phyloP scores from a whole-genome alignment of 768 basidiomycete genomes.

The Collybiopsis confluens region DNA sequence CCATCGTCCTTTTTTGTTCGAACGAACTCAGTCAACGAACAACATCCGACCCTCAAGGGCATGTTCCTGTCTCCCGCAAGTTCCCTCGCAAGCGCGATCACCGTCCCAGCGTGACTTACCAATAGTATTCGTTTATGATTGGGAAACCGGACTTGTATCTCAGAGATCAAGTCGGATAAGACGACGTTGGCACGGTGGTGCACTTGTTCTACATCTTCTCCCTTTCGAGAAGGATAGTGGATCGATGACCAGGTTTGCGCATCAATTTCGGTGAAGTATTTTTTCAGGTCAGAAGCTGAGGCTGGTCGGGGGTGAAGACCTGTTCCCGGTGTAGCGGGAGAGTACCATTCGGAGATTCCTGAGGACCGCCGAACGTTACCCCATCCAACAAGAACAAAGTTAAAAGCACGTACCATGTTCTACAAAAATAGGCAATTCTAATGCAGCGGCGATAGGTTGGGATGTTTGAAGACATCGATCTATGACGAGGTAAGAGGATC shows the following conservation, averaged over 20 bases:
- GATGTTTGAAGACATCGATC: conserved; percentile 88
- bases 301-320: conserved; percentile 76
- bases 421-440: conserved; percentile 66
- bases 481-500: conserved; percentile 25
- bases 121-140: conserved; percentile 53
- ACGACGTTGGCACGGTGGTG: conserved; percentile 58
- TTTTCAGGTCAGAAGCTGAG: conserved; percentile 45
- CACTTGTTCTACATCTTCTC: conserved; percentile 61
- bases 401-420: conserved; percentile 60
- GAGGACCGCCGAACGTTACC: too few relatives aligned
- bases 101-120: conserved; percentile 73
- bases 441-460: conserved; percentile 54
- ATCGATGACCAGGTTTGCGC: conserved; percentile 53
- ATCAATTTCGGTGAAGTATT: conserved; percentile 60
- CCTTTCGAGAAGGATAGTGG: conserved; percentile 68
- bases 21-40: conserved; percentile 59
- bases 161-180: conserved; percentile 45
- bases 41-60: conserved; percentile 68
- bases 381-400: too few relatives aligned
- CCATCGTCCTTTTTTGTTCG: conserved; percentile 23
- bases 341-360: conserved; percentile 81
- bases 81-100: conserved; percentile 59
- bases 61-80: conserved; percentile 50
- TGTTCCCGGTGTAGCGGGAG: conserved; percentile 59
- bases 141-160: conserved; percentile 41